These are phyloP conservation scores for Protomyces lactucae-debilis DNA, from an alignment of 1,139 yeast species.

Conservation along the genomic window DNA sequence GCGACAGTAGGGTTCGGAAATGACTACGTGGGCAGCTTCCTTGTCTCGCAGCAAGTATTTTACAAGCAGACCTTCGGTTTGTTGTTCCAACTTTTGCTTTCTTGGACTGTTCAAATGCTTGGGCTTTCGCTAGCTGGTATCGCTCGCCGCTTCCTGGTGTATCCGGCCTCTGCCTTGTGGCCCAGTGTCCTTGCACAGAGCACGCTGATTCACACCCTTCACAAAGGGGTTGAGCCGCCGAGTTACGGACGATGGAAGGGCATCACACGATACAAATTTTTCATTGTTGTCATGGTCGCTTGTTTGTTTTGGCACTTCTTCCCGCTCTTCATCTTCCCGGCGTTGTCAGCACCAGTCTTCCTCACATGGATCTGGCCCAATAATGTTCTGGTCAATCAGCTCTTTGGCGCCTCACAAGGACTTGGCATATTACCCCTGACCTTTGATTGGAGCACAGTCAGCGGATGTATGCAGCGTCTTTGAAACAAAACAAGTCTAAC, in stretches of 20 bases:
- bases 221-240: conserved; percentile 46
- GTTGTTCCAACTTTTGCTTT: conserved; percentile 53
- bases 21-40: conserved; percentile 58
- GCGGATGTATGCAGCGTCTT: conserved; percentile 39
- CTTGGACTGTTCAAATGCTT: conserved; percentile 48
- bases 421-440: conserved; percentile 59
- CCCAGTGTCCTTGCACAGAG: conserved; percentile 40
- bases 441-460: conserved; percentile 46
- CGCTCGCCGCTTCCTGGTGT: conserved; percentile 53
- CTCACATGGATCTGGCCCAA: conserved; percentile 40
- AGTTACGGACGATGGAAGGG: conserved; percentile 50
- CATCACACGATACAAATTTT: conserved; percentile 49
- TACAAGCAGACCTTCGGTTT: conserved; percentile 48
- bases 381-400: conserved; percentile 54
- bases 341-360: conserved; percentile 50
- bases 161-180: conserved; percentile 62
- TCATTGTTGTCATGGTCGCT: conserved; percentile 42
- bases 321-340: conserved; percentile 52
- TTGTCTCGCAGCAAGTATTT: conserved; percentile 53
- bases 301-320: conserved; percentile 54
- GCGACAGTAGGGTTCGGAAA: conserved; percentile 53
- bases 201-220: conserved; percentile 18
- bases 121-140: conserved; percentile 66
- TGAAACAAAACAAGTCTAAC: not conserved
- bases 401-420: conserved; percentile 58